These are phyloP conservation scores for Yamadazyma oceani DNA, from an alignment of 1,139 yeast species.

Conservation along the genomic window DNA sequence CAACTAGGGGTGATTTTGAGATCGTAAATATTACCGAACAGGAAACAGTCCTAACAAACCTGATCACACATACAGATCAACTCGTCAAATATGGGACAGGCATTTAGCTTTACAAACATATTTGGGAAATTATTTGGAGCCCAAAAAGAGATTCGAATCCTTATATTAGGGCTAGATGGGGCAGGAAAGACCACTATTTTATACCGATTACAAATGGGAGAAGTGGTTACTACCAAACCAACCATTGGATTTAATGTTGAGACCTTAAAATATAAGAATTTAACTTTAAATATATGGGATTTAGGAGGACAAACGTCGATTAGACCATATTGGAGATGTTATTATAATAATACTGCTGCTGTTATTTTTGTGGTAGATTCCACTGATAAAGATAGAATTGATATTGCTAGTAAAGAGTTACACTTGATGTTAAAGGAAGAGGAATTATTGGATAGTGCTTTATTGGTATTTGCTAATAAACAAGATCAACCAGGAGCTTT, in stretches of 20 bases:
- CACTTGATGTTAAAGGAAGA: conserved; percentile 93
- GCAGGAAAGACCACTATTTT: conserved; percentile 97
- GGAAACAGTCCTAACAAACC: too few species aligned
- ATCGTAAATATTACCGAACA: too few species aligned
- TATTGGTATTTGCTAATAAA: conserved; percentile 93
- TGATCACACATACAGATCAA: too few species aligned
- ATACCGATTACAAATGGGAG: conserved; percentile 89
- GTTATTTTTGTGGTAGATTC: conserved; percentile 96
- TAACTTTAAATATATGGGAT: conserved; percentile 87
- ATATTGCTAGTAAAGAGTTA: conserved; percentile 82
- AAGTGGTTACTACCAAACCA: conserved; percentile 91
- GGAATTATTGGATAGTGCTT: conserved; percentile 84
- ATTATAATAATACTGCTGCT: conserved; percentile 94
- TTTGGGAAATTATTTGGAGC: conserved; percentile 88
- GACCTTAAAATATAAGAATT: conserved; percentile 83
- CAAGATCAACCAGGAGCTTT: conserved; percentile 97
- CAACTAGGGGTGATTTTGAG: too few species aligned
- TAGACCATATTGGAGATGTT: conserved; percentile 98
- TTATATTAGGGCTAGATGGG: conserved; percentile 93
- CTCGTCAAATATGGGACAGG: conserved; percentile 72
- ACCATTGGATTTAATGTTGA: conserved; percentile 98
- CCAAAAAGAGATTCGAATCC: conserved; percentile 85
- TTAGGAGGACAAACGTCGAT: conserved; percentile 97
- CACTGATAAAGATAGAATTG: conserved; percentile 91
- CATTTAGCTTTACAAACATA: conserved; percentile 70